Evolutionary conservation across 1,284 basidiomycete species (phyloP).

Genomic region (Tilletia indica): DNA sequence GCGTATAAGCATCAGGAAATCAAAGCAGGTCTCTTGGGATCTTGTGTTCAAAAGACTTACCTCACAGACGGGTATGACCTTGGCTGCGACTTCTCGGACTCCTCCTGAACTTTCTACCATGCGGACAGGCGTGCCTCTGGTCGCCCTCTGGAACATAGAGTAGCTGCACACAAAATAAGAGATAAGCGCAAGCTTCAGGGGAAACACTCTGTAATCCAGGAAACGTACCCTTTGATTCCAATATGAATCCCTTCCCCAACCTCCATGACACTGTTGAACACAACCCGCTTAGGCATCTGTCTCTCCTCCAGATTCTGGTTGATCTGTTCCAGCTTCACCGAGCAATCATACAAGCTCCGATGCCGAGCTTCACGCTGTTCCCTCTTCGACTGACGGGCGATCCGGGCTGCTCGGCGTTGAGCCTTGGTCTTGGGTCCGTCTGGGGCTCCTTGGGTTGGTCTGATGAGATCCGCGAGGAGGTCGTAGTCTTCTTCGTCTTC

Average conservation of each 20-base stretch:
- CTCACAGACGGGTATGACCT: slow-evolving; percentile 1
- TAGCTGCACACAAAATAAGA: background rate
- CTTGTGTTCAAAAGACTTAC: background rate
- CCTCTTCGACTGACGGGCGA: background rate
- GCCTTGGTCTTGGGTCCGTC: slow-evolving; percentile 24
- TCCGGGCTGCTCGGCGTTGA: background rate
- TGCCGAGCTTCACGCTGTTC: slow-evolving; percentile 2
- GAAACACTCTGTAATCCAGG: background rate
- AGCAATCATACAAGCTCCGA: slow-evolving; percentile 12
- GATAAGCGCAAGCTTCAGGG: background rate
- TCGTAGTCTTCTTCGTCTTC: background rate
- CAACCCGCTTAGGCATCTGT: slow-evolving; percentile 81
- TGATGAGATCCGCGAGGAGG: background rate
- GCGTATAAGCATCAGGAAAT: background rate
- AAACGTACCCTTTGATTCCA: slow-evolving; percentile 78
- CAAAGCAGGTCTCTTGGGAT: too few species aligned
- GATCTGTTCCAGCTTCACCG: slow-evolving; percentile 45
- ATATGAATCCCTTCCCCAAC: slow-evolving; percentile 65
- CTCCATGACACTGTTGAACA: slow-evolving; percentile 78
- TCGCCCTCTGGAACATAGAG: slow-evolving; percentile 21
- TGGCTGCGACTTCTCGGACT: background rate
- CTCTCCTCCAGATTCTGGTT: slow-evolving; percentile 50
- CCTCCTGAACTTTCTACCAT: background rate
- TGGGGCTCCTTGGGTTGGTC: too few species aligned
- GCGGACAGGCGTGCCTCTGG: slow-evolving; percentile 42